Evolutionary conservation across 768 basidiomycete genomes (phyloP).

Genomic region (Amanita pseudoporphyria): DNA sequence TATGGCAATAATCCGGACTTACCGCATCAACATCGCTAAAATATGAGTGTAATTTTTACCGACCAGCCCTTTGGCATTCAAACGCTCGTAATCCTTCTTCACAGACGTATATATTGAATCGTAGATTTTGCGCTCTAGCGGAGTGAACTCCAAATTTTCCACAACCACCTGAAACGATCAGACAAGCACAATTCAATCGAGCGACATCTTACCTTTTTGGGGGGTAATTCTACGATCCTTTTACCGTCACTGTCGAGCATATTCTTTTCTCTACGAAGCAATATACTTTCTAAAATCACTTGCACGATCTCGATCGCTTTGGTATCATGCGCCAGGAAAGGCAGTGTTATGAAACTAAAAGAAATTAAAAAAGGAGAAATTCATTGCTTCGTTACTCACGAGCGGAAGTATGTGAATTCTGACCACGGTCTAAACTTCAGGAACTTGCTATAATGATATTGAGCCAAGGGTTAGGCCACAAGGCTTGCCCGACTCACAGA

Average conservation of each 20-base stretch:
- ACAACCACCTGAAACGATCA: slow-evolving; percentile 40
- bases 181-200: neutral
- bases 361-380: slow-evolving; percentile 2
- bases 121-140: slow-evolving; percentile 79
- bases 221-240: slow-evolving; percentile 79
- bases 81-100: slow-evolving; percentile 70
- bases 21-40: slow-evolving; percentile 94
- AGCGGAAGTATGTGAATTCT: slow-evolving; percentile 80
- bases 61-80: slow-evolving; percentile 70
- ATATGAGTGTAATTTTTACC: slow-evolving; percentile 81
- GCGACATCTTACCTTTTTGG: slow-evolving; percentile 53
- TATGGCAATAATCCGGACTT: neutral
- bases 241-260: slow-evolving; percentile 85
- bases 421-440: slow-evolving; percentile 76
- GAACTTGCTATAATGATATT: slow-evolving; percentile 46
- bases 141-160: slow-evolving; percentile 72
- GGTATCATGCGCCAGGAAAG: slow-evolving; percentile 84
- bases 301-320: slow-evolving; percentile 95
- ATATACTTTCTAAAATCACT: slow-evolving; percentile 80
- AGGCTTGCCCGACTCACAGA: slow-evolving; percentile 30
- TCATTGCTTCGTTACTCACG: slow-evolving; percentile 33
- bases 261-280: slow-evolving; percentile 86
- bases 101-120: slow-evolving; percentile 75
- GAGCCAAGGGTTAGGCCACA: neutral
- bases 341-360: slow-evolving; percentile 76